Evolutionary conservation across 768 basidiomycete genomes (phyloP).

Genomic region (Macrolepiota dolichaula): DNA sequence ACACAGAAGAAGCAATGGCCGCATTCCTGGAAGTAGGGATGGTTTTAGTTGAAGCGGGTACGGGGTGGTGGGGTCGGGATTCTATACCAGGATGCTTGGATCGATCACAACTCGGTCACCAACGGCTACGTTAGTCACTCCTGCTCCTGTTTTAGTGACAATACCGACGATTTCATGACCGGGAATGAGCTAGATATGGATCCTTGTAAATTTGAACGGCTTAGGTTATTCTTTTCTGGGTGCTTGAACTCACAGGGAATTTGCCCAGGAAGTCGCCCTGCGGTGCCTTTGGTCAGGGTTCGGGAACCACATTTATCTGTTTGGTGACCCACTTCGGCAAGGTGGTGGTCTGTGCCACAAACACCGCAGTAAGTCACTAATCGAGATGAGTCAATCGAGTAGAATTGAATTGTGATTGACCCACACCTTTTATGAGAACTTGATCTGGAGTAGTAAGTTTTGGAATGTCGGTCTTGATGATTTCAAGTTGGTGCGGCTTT

Average conservation of each 20-base stretch:
- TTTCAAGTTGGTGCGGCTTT: constrained; percentile 52
- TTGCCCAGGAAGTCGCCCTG: constrained; percentile 66
- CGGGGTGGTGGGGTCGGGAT: neutral
- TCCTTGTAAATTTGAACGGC: neutral
- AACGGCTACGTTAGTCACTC: constrained; percentile 69
- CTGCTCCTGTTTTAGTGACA: constrained; percentile 73
- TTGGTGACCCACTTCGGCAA: constrained; percentile 39
- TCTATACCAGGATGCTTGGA: constrained; percentile 56
- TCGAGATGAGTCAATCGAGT: neutral
- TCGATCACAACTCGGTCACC: constrained; percentile 89
- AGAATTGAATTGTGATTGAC: neutral
- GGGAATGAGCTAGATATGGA: constrained; percentile 32
- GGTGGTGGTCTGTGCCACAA: constrained; percentile 63
- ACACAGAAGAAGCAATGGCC: constrained; percentile 86
- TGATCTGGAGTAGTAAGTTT: constrained; percentile 42
- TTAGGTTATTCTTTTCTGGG: neutral
- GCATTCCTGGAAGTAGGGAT: constrained; percentile 48
- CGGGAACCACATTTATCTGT: neutral
- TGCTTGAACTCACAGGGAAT: constrained; percentile 51
- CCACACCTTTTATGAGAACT: constrained; percentile 54
- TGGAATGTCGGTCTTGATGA: constrained; percentile 51
- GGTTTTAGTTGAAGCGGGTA: neutral
- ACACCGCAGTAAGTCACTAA: constrained; percentile 46
- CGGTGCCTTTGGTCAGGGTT: constrained; percentile 11
- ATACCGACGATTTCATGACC: constrained; percentile 59